Evolutionary conservation across 1,284 basidiomycete genomes (phyloP), one percentile per base, ranked within the genome.

Genomic region (Cystobasidium pallidum): DNA sequence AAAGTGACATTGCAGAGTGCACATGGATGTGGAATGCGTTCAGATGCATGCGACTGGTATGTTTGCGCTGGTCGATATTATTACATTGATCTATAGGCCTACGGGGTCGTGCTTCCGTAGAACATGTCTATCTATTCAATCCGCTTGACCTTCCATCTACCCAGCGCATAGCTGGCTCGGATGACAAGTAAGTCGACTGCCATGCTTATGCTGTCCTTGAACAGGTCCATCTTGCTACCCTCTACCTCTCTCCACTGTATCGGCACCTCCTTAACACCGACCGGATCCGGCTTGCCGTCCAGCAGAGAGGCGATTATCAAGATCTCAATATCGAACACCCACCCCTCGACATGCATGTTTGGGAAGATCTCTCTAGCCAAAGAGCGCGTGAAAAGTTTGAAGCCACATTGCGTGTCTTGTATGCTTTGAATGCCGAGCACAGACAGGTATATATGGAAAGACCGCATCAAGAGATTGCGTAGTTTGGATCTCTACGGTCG

Each of bases 241-340:
- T 88, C 86, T 0, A 96, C 90, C 80, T 96, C 94, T 73, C 91
- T 88, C 94, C 94, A 97, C 76, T 89, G 86, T 24, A 96, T 89
- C 0, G 91, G 86, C 2, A 95, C 91, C 80, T 97, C 94, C 3
- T 82, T 85, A 2, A 94, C 88, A 2, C 91, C 89, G 78, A 92
- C 87, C 71, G 80, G 57, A 15, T 61, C 58, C 30, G 62, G 47
- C 43, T 49, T 34, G 15, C 62, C 62, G 76, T 51, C 82, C 78
- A 91, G 88, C 8, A 80, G 54, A 34, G 80, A 78, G 2, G 93
- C 91, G 21, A 94, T 85, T n/a, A 95, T 84, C n/a, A 96, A 84
- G 1, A 96, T 85, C 80, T 96, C 94, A 66, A 95, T 94, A 80
- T 96, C 93, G 78, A 96, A 96, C 79, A 95, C 94, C 93, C 93